Evolutionary conservation across 495 filamentous ascomycete species (phyloP).

Genomic region (Parmelia sp.): DNA sequence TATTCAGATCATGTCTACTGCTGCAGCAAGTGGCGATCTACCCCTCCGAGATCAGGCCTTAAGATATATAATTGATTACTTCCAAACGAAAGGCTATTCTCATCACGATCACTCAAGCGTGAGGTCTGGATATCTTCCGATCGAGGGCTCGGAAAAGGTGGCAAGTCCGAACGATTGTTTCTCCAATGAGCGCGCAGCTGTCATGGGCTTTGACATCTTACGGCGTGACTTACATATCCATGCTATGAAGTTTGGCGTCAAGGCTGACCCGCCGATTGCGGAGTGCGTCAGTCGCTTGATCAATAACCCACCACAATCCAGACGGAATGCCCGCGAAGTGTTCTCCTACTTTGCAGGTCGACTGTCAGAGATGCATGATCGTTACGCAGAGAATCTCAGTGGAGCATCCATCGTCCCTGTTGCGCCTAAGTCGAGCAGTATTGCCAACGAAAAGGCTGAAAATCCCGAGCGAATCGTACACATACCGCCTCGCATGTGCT

Average conservation of each 20-base stretch:
- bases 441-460: slow-evolving; percentile 28
- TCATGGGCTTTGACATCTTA: slow-evolving; percentile 76
- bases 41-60: slow-evolving; percentile 57
- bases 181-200: slow-evolving; percentile 65
- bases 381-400: slow-evolving; percentile 51
- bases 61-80: slow-evolving; percentile 75
- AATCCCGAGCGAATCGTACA: slow-evolving; percentile 37
- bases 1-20: slow-evolving; percentile 63
- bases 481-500: slow-evolving; percentile 62
- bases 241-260: slow-evolving; percentile 76
- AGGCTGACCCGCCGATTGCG: slow-evolving; percentile 65
- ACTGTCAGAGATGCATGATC: slow-evolving; percentile 60
- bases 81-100: slow-evolving; percentile 68
- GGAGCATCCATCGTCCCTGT: slow-evolving; percentile 68
- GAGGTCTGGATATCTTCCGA: slow-evolving; percentile 62
- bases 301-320: slow-evolving; percentile 59
- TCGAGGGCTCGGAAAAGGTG: slow-evolving; percentile 57
- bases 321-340: slow-evolving; percentile 55
- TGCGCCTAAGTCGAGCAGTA: slow-evolving; percentile 31
- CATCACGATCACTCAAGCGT: slow-evolving; percentile 50
- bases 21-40: slow-evolving; percentile 49
- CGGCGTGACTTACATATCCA: slow-evolving; percentile 65
- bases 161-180: slow-evolving; percentile 73
- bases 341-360: slow-evolving; percentile 81
- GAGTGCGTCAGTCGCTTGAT: slow-evolving; percentile 67